Base-by-base conservation (phyloP, 257 asterid species). In the Plantago ovata region DNA sequence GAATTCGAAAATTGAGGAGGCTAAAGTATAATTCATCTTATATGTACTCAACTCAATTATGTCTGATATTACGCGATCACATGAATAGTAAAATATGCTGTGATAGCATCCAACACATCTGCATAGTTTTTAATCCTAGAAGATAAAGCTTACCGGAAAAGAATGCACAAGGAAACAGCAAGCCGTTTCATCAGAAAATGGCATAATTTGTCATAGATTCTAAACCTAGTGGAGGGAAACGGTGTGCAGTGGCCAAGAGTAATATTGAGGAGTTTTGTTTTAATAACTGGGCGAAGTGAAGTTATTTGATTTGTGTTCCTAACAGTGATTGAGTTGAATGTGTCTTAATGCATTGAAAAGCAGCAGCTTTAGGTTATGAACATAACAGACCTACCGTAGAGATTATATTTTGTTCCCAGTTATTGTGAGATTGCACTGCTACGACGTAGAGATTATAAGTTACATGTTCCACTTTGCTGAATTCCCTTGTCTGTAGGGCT, bases 401-500 rank as follows among this genome's bases (percentile, higher is more conserved):
- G 43, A n/a, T 40, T 32, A 53, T 32, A 53, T 8, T 53, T 13
- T 13, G 36, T 23, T 33, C 11, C 8, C 42, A 53, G 42, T 53
- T 3, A 20, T 45, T 1, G 51, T 13, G 16, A n/a, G 51, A 8
- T 45, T n/a, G 22, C n/a, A n/a, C 22, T 45, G n/a, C 11, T 28
- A 24, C 13, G 13, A 24, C 18, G 41, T 53, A 18, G 9, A 38
- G 22, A 18, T 58, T 60, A 46, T 58, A n/a, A 38, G 32, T 48
- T 19, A 10, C 20, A 15, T 38, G 49, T 6, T 5, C 41, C 63
- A 19, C 23, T 51, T 33, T n/a, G 65, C 57, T 47, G 7, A 56
- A 60, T 61, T 53, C 44, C 21, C 55, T 67, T 56, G 49, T 58
- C 67, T 47, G 53, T 61, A 87, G 98, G 98, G 60, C 77, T 91